Percentiles rank a stretch among this genome's conserved stretches.
Conservation (phyloP, 106 monocot species). For the Posidonia australis region DNA sequence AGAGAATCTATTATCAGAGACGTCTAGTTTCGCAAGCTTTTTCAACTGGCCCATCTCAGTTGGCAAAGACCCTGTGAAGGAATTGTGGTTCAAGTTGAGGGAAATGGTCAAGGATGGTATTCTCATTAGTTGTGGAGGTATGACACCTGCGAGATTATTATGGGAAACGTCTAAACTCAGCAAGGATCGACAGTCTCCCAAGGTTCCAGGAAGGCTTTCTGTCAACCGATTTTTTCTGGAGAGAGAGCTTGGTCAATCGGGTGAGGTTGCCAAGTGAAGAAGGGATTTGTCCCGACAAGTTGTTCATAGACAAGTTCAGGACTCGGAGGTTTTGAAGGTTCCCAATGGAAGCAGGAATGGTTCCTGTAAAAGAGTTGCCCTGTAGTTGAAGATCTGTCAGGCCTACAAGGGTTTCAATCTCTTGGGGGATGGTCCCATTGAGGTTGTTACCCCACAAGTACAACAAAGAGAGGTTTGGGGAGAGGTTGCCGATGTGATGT, state of each 20-base stretch:
- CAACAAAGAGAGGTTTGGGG: no score
- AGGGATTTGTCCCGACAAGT: constrained; percentile 1
- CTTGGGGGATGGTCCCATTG: no score
- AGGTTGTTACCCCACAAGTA: no score
- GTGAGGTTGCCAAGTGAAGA: constrained; percentile 17
- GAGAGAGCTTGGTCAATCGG: not conserved
- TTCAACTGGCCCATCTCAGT: constrained; percentile 11
- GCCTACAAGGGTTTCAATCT: no score
- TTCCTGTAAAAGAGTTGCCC: no score
- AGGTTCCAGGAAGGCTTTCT: constrained; percentile 10
- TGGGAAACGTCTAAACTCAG: not conserved
- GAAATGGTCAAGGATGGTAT: not conserved
- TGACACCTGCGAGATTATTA: constrained; percentile 15
- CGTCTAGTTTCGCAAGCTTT: constrained; percentile 5
- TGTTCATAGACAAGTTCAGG: not conserved
- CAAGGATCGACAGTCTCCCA: not conserved
- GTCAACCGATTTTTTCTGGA: constrained; percentile 4
- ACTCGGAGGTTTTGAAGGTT: not conserved
- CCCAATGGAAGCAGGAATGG: not conserved
- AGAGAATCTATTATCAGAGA: constrained; percentile 14
- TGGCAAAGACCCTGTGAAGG: constrained; percentile 13
- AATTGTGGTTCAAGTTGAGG: constrained; percentile 18
- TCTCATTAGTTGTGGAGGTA: constrained; percentile 10
- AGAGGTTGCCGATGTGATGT: no score
- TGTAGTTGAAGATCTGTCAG: no score